Conservation (phyloP, 345 rosid genomes). For the Xanthoceras sorbifolium region DNA sequence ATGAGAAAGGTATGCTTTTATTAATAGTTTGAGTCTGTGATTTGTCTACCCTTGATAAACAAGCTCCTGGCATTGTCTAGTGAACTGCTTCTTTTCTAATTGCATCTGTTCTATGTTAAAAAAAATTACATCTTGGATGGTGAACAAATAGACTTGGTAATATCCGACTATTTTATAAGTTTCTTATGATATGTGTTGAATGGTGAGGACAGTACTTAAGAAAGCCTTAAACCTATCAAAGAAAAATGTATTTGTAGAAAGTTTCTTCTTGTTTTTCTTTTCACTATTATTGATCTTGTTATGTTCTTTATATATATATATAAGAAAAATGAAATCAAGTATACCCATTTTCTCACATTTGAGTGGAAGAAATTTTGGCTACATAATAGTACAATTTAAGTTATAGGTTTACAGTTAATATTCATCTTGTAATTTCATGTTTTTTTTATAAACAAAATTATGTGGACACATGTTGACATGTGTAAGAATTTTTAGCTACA, state of each 20-base stretch:
- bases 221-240: background rate
- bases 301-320: too few species aligned
- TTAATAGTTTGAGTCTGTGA: background rate
- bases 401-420: too few species aligned
- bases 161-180: background rate
- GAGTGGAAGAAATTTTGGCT: background rate
- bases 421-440: background rate
- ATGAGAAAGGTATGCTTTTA: constrained; percentile 69
- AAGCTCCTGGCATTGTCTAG: background rate
- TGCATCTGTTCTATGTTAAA: constrained; percentile 8
- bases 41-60: background rate
- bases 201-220: background rate
- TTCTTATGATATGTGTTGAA: background rate
- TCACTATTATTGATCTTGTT: background rate
- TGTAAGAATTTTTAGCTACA: background rate
- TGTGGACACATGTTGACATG: background rate
- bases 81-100: constrained; percentile 4
- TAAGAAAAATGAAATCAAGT: too few species aligned
- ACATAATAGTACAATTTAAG: background rate
- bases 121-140: background rate
- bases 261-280: background rate
- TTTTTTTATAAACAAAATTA: too few species aligned
- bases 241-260: background rate
- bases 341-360: background rate
- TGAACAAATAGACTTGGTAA: background rate